phyloP scores from a whole-genome alignment of 2,329 filamentous ascomycete species.

The Coniochaeta sp. region DNA sequence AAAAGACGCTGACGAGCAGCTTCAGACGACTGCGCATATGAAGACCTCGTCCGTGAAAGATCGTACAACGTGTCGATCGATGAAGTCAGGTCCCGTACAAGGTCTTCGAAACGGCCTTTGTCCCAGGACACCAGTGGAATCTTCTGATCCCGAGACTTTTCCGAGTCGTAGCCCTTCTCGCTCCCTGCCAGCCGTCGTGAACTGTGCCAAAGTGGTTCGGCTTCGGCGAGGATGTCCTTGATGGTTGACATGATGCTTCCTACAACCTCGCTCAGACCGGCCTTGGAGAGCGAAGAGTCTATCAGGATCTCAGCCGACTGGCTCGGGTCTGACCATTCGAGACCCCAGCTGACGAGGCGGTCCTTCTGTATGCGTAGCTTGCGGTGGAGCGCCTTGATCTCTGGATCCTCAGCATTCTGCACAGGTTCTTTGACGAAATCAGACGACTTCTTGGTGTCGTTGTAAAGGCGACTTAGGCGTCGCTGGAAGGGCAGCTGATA shows the following conservation, averaged over 20 bases:
- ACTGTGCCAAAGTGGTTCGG: conserved; percentile 62
- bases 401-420: conserved; percentile 57
- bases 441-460: conserved; percentile 72
- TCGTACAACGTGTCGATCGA: conserved; percentile 77
- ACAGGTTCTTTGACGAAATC: conserved; percentile 62
- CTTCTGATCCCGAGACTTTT: conserved; percentile 40
- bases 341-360: conserved; percentile 69
- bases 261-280: conserved; percentile 69
- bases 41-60: conserved; percentile 58
- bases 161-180: conserved; percentile 24
- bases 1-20: conserved; percentile 22
- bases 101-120: conserved; percentile 65
- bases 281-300: conserved; percentile 61
- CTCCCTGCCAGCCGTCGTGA: conserved; percentile 37
- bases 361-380: conserved; percentile 77
- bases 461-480: conserved; percentile 65
- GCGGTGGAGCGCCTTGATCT: conserved; percentile 64
- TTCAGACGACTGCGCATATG: conserved; percentile 26
- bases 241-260: conserved; percentile 74
- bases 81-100: conserved; percentile 65
- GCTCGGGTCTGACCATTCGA: conserved; percentile 71
- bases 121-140: conserved; percentile 55
- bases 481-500: conserved; percentile 52
- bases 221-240: conserved; percentile 70
- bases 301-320: conserved; percentile 54